These are phyloP conservation scores for Diaporthe citriasiana DNA, from an alignment of 2,329 filamentous ascomycete species.

Conservation along the genomic window DNA sequence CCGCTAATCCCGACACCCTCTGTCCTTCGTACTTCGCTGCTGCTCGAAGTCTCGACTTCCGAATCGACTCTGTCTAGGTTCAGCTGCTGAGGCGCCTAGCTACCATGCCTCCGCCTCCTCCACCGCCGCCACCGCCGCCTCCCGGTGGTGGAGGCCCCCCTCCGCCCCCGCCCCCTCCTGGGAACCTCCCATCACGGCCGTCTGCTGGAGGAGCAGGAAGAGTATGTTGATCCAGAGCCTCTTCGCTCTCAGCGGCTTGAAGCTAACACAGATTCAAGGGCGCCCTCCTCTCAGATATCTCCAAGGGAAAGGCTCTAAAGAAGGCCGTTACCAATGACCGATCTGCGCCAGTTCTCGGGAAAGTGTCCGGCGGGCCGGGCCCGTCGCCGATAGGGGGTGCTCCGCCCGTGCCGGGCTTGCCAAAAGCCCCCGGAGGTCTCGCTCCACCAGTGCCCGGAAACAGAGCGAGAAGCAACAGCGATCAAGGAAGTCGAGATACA, in stretches of 20 bases:
- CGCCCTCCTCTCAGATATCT: slow-evolving; percentile 89
- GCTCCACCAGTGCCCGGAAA: slow-evolving; percentile 80
- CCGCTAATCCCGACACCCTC: not conserved
- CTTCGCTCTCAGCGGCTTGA: not conserved
- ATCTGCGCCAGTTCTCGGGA: slow-evolving; percentile 81
- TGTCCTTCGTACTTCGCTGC: not conserved
- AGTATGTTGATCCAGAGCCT: slow-evolving; percentile 63
- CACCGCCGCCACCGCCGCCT: slow-evolving; percentile 77
- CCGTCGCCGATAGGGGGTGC: slow-evolving; percentile 79
- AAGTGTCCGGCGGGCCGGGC: slow-evolving; percentile 67
- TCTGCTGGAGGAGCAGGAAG: slow-evolving; percentile 69
- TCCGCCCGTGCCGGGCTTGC: slow-evolving; percentile 81
- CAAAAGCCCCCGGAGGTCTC: slow-evolving; percentile 71
- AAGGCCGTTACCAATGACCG: slow-evolving; percentile 94
- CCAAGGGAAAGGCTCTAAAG: slow-evolving; percentile 83
- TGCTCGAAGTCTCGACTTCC: not conserved
- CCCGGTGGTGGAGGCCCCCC: slow-evolving; percentile 70
- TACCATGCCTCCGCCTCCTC: slow-evolving; percentile 70
- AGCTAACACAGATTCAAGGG: slow-evolving; percentile 67
- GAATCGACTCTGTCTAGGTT: not conserved
- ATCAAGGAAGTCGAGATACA: slow-evolving; percentile 68
- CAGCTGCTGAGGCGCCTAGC: not conserved
- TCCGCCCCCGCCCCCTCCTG: slow-evolving; percentile 73
- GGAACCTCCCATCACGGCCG: slow-evolving; percentile 68
- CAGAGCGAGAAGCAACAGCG: slow-evolving; percentile 87